Base-by-base conservation (phyloP, 495 filamentous ascomycete species). In the Trypethelium eluteriae region DNA sequence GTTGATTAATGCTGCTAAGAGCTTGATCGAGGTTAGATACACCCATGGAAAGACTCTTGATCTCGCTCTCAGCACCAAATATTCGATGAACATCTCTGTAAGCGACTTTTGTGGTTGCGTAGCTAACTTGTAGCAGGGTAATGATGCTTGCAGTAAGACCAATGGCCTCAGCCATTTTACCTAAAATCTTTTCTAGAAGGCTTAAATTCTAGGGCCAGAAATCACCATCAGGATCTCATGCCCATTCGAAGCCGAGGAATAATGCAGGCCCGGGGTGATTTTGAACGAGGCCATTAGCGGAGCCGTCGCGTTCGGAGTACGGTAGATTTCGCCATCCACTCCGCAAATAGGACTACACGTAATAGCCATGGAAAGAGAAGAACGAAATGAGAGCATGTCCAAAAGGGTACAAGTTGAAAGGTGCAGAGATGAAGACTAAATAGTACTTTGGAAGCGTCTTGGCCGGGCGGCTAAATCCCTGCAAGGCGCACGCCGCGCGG, bases 111-210 rank as follows among this genome's bases (percentile, higher is more conserved):
- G 53, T 36, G 36, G 32, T 36, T 9, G 53, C 32, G 32, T 59
- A 59, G 32, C 53, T 59, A 32, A 59, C 14, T 59, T 59, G 53
- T 6, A 59, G 32, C 25, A 59, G 32, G 3, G 53, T 59, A 9
- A 59, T 59, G 32, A 59, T 59, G 32, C 53, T 59, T 34, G 53
- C 53, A 10, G 53, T 59, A 3, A 59, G 32, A 35, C 53, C 53
- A 7, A 59, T 59, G n/a, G 53, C 53, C 14, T 59, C 53, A 59
- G 53, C 53, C 53, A 59, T 59, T 10, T 59, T 36, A 44, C 41
- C 41, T 44, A 0, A 14, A 7, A 44, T 14, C 14, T 7, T 44
- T 44, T 44, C 6, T 44, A 44, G 41, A 1, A 7, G 41, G 41
- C 6, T 7, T 44, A 14, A 44, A 44, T 14, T 44, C 41, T 14